A percentile compares a stretch with the other conserved stretches of the same genome.
Evolutionary conservation across 2,329 filamentous ascomycete genomes (phyloP).

Genomic region (Amylocarpus encephaloides): DNA sequence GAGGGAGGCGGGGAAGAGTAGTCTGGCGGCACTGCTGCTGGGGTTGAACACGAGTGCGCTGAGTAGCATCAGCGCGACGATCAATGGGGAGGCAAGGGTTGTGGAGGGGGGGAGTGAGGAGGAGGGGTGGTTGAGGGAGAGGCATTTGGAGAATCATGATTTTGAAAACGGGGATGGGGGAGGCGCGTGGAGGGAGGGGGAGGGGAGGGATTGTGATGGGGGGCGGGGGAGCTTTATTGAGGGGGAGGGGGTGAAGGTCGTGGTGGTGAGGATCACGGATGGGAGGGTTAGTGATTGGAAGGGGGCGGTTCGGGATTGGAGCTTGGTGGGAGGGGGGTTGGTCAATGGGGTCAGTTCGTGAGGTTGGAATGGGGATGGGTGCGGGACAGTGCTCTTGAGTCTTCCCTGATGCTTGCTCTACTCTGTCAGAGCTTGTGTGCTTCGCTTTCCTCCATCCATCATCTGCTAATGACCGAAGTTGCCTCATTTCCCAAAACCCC

Average conservation of each 20-base stretch:
- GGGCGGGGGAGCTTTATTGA: constrained; percentile 63
- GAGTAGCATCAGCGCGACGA: constrained; percentile 84
- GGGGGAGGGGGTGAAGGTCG: constrained; percentile 77
- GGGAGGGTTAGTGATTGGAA: constrained; percentile 93
- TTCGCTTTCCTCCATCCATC: too few species aligned
- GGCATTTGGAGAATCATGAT: constrained; percentile 88
- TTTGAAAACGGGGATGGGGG: constrained; percentile 56
- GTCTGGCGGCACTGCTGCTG: constrained; percentile 74
- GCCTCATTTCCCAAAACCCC: too few species aligned
- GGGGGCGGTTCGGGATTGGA: constrained; percentile 82
- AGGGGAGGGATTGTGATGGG: constrained; percentile 38
- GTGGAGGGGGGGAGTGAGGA: constrained; percentile 69
- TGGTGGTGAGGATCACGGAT: constrained; percentile 76
- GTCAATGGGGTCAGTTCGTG: constrained; percentile 23
- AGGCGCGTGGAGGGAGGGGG: constrained; percentile 27
- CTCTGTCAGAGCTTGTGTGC: too few species aligned
- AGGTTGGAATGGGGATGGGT: too few species aligned
- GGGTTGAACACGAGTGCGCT: constrained; percentile 88
- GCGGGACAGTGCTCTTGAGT: too few species aligned
- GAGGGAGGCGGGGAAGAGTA: constrained; percentile 63
- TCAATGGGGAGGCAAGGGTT: constrained; percentile 79
- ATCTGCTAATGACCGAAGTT: too few species aligned
- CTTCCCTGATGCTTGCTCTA: too few species aligned
- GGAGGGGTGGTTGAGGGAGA: constrained; percentile 74
- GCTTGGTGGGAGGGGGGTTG: constrained; percentile 18